Conservation (phyloP, 495 filamentous ascomycete species). For the Rostrohypoxylon terebratum region DNA sequence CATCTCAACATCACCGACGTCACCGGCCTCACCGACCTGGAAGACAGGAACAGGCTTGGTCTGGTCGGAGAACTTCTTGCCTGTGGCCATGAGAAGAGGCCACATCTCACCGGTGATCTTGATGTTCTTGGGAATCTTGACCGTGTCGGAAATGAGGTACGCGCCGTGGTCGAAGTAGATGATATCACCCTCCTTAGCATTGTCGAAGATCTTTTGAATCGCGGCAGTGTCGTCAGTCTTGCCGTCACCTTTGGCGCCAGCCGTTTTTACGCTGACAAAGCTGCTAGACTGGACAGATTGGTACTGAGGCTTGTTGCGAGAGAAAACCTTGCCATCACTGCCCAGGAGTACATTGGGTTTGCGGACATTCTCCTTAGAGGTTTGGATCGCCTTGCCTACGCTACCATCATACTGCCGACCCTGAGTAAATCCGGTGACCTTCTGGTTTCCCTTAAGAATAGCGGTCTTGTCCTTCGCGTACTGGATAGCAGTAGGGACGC, state of each 20-base stretch:
- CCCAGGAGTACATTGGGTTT: constrained; percentile 71
- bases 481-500: constrained; percentile 63
- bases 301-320: constrained; percentile 81
- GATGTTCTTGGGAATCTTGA: constrained; percentile 83
- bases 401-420: constrained; percentile 72
- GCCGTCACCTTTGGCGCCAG: constrained; percentile 85
- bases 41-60: constrained; percentile 77
- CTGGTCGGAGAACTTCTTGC: constrained; percentile 74
- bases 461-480: constrained; percentile 67
- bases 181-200: constrained; percentile 68
- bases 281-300: constrained; percentile 64
- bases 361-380: constrained; percentile 57
- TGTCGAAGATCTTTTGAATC: constrained; percentile 78
- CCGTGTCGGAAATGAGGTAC: constrained; percentile 84
- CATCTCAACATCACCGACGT: constrained; percentile 83
- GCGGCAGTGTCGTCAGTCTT: constrained; percentile 73
- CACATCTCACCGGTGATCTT: constrained; percentile 91
- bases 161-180: constrained; percentile 94
- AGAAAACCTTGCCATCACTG: constrained; percentile 67
- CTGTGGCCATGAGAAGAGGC: constrained; percentile 88
- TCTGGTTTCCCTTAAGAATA: constrained; percentile 77
- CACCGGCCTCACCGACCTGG: constrained; percentile 82
- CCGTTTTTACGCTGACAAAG: constrained; percentile 81
- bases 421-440: constrained; percentile 78
- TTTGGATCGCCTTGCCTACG: constrained; percentile 62